Evolutionary conservation across 2,329 filamentous ascomycete species (phyloP), one percentile per base, ranked within the genome.

Genomic region (Diplodia scrobiculata): DNA sequence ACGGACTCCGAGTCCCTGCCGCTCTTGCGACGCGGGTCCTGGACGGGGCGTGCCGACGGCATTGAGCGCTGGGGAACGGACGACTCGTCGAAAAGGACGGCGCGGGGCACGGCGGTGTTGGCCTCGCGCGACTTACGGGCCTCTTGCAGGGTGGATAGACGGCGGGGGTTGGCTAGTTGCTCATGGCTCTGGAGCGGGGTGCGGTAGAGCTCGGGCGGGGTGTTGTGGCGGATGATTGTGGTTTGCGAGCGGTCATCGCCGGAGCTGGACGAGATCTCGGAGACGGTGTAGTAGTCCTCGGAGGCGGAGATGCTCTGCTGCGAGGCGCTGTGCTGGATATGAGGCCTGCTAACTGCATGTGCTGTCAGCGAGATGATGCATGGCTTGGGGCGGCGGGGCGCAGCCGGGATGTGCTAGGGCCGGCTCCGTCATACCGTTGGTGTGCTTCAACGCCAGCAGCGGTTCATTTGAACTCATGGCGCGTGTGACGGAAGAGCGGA

Each of bases 251-350:
- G 69, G 68, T 72, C 69, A 72, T 76, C 74, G 70, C 72, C 74
- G 64, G 73, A 73, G 70, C 76, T 73, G 70, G 73, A 78, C 59
- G 79, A 79, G 21, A 63, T 62, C 29, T 69, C 69, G 62, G 74
- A 71, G 65, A 82, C 73, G 67, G 80, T 82, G 74, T 81, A 83
- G 76, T 82, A 84, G 72, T 82, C 80, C 71, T 83, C 80, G 21
- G 79, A 81, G 27, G 79, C 81, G 48, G 80, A 77, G 68, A 83
- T 77, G 69, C 79, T 82, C 68, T 80, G 80, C 68, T 79, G 76
- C 2, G 81, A 83, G 64, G 70, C 68, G 53, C 75, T 74, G 67
- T 79, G 77, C 7, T 76, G 75, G 47, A 81, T 71, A 65, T 73
- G 76, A 14, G 79, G 79, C 67, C 70, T 74, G 65, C 74, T 77